Base-by-base conservation (phyloP, 2,329 filamentous ascomycete species). In the Colletotrichum lini region DNA sequence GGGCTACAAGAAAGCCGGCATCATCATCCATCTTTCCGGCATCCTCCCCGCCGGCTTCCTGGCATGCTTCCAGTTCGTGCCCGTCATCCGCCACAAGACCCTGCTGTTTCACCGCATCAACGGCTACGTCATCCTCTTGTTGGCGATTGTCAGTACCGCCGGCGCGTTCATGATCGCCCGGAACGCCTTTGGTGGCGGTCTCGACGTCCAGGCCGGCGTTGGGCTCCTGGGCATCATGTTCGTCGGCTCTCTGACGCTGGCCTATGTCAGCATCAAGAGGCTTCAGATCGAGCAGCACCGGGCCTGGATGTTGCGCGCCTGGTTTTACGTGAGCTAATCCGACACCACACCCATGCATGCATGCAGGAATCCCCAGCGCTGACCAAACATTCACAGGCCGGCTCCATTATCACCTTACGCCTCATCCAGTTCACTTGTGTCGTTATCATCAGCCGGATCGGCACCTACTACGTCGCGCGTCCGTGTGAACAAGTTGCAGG, bases 281-380 rank as follows among this genome's bases (percentile, higher is more conserved):
- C 78, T 91, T 2, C 89, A 91, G 75, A 88, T 93, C 54, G 88
- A 91, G 40, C 86, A 91, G 75, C 90, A 92, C 72, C 83, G 90
- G 1, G 87, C 88, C 2, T 91, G 89, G 89, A 92, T 91, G 89
- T 74, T 92, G 26, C 78, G 90, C 26, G 82, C 85, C 4, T 87
- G 86, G 86, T 80, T 86, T 44, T 85, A 85, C 70, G 82, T 86
- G 72, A 45, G 13, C 18, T 26, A 1, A 9, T 12, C 3, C 23
- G 13, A 26, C 26, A 26, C 26, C 26, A 26, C 26, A 26, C 26
- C 26, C 26, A 26, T 26, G 26, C 26, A 26, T 1, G 21, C 26
- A 2, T 1, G 16, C 18, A 16, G 2, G 0, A 23, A 16, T n/a
- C 9, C 10, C 45, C n/a, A n/a, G 8, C 9, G 30, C 52, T 54